Conservation (phyloP, 257 asterid species). For the Solanum stenotomum region DNA sequence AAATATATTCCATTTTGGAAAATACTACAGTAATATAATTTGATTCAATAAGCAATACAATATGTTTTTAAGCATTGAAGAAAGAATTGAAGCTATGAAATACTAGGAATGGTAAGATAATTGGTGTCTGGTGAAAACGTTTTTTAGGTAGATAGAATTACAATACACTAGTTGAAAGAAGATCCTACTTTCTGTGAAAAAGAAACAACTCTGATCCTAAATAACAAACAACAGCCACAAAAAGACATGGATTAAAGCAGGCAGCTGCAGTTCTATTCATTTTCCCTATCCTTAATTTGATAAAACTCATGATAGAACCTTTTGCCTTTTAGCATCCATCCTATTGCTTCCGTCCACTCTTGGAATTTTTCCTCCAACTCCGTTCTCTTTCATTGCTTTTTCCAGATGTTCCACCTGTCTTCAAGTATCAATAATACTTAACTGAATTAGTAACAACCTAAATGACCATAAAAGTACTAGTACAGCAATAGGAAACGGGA, state of each 20-base stretch:
- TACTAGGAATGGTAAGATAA: background rate
- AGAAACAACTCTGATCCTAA: background rate
- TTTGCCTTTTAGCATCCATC: background rate
- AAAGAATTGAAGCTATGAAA: background rate
- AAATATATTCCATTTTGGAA: background rate
- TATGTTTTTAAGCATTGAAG: background rate
- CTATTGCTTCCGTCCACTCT: conserved; percentile 25
- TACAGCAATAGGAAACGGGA: background rate
- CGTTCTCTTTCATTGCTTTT: conserved; percentile 21
- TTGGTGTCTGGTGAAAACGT: background rate
- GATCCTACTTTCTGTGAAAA: background rate
- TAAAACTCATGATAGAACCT: background rate
- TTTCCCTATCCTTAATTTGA: background rate
- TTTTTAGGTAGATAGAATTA: background rate
- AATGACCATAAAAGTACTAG: background rate
- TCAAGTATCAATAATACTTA: background rate
- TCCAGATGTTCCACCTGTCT: conserved; percentile 29
- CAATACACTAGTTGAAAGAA: background rate
- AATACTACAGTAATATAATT: background rate
- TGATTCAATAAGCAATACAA: background rate
- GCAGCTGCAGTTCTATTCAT: background rate
- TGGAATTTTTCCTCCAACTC: conserved; percentile 22
- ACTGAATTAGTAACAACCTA: background rate
- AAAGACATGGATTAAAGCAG: background rate
- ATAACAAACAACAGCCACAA: background rate